Evolutionary conservation across 2,329 filamentous ascomycete genomes (phyloP).

Genomic region (Alternaria incomplexa): DNA sequence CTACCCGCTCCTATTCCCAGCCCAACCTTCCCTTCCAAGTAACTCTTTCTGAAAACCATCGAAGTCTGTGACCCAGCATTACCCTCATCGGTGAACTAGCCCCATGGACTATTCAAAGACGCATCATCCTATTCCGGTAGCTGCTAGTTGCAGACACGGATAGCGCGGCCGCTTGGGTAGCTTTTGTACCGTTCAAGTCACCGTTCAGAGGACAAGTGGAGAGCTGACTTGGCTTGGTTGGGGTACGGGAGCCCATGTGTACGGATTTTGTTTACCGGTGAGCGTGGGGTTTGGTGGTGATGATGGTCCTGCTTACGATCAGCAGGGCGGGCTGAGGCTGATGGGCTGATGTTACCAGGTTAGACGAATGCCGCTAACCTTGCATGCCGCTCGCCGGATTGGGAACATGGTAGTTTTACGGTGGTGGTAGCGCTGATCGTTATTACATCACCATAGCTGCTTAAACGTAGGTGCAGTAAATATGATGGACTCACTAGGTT

Average conservation of each 20-base stretch:
- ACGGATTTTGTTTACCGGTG: background rate
- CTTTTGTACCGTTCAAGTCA: background rate
- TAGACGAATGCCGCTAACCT: background rate
- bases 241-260: background rate
- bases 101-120: background rate
- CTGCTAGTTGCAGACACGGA: background rate
- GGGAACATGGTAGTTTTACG: background rate
- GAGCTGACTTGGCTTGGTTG: background rate
- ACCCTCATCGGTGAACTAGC: constrained; percentile 9
- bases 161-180: background rate
- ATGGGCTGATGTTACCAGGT: background rate
- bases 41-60: constrained; percentile 1
- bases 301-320: background rate
- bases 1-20: background rate
- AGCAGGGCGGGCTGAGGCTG: background rate
- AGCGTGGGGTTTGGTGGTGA: background rate
- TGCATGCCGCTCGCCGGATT: background rate
- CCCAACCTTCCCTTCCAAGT: constrained; percentile 14
- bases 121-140: background rate
- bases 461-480: background rate
- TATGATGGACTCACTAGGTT: background rate
- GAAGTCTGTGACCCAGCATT: constrained; percentile 12
- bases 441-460: background rate
- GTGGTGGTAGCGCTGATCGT: background rate
- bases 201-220: background rate